A percentile compares a stretch with the other conserved stretches of the same genome.
These are phyloP conservation scores for Stagonosporopsis tanaceti DNA, from an alignment of 2,329 filamentous ascomycete genomes.

Conservation along the genomic window DNA sequence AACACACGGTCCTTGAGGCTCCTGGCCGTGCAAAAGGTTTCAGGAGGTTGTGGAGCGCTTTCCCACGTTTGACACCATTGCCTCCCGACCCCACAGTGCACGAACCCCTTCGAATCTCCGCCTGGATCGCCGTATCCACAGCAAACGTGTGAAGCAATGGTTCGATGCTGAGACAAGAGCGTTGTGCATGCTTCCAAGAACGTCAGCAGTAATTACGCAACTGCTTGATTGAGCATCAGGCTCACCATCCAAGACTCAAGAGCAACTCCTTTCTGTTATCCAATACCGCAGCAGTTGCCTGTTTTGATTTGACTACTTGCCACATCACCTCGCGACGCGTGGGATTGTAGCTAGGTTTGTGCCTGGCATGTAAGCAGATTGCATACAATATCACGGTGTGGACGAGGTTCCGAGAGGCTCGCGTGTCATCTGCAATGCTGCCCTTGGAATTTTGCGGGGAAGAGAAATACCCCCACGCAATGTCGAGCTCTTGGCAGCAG, in stretches of 20 bases:
- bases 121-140: conserved; percentile 6
- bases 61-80: not conserved
- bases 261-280: not conserved
- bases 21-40: conserved; percentile 24
- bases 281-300: not conserved
- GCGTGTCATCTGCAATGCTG: not conserved
- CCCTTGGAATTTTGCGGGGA: conserved; percentile 10
- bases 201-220: not conserved
- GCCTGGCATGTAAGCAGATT: not conserved
- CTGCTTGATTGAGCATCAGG: not conserved
- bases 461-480: conserved; percentile 4
- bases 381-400: not conserved
- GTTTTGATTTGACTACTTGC: not conserved
- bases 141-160: conserved; percentile 25
- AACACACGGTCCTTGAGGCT: conserved; percentile 30
- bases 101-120: conserved; percentile 9
- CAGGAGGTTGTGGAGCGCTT: not conserved
- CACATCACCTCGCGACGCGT: not conserved
- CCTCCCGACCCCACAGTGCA: conserved; percentile 20
- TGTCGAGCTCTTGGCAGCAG: conserved; percentile 24
- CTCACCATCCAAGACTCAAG: not conserved
- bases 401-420: not conserved
- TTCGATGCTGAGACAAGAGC: conserved; percentile 37
- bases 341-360: not conserved
- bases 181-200: conserved; percentile 30